phyloP scores from a whole-genome alignment of 352 stramenopile genomes.

The Phytophthora europaea region DNA sequence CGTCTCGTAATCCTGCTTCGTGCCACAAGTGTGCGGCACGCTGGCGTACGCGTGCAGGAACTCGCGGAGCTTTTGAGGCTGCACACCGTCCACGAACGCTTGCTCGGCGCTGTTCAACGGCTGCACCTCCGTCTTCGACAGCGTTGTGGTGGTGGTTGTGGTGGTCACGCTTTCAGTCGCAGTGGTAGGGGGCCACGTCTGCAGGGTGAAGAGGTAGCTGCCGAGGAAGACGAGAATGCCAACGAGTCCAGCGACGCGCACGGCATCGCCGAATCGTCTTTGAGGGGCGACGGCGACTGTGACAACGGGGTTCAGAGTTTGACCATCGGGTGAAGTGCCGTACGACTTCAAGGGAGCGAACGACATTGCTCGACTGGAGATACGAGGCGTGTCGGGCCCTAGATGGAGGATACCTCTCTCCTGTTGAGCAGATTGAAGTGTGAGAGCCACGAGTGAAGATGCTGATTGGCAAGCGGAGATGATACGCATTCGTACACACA shows the following conservation, averaged over 20 bases:
- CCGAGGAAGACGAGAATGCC: constrained; percentile 20
- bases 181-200: constrained; percentile 17
- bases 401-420: neutral
- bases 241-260: constrained; percentile 23
- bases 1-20: constrained; percentile 57
- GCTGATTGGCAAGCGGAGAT: constrained; percentile 2
- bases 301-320: neutral
- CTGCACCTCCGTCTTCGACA: constrained; percentile 5
- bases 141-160: neutral
- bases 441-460: neutral
- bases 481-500: constrained; percentile 10
- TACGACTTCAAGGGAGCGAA: constrained; percentile 27
- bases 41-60: constrained; percentile 42
- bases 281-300: neutral
- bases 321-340: constrained; percentile 8
- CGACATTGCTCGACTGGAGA: constrained; percentile 5
- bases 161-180: neutral
- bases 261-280: constrained; percentile 24
- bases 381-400: neutral
- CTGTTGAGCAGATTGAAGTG: constrained; percentile 25
- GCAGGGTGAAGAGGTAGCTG: constrained; percentile 31
- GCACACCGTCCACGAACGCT: constrained; percentile 30
- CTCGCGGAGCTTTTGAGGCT: constrained; percentile 30
- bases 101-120: constrained; percentile 27
- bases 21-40: constrained; percentile 48